Evolutionary conservation across 441 rosid species (phyloP), one percentile per base, ranked within the genome.

Genomic region (Francoa sonchifolia): DNA sequence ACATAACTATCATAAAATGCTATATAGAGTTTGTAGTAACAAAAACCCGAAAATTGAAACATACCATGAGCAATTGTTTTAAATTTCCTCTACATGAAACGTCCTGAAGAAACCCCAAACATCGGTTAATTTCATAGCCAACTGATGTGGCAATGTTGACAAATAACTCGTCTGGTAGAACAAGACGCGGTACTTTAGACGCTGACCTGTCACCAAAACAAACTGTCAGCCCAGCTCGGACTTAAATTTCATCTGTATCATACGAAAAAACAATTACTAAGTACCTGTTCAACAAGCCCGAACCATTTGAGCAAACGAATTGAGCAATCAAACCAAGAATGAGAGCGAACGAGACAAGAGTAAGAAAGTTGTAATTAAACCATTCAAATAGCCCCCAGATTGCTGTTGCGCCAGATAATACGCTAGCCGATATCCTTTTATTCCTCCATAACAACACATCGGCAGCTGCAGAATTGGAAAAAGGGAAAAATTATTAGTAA

Each of bases 391-490:
- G 88, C 60, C 80, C 61, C 99, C 99, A 86, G 39, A 83, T 39
- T 39, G 67, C 69, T 2, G 99, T 92, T 40, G 99, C 99, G 49
- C 65, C 74, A 33, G 57, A 54, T 31, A 92, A 51, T 43, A 78
- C 58, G 39, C 95, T 52, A 6, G 86, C 88, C 16, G 99, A 92
- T 48, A 83, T 83, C 78, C 86, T 86, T 69, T 86, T 92, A 72
- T 86, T 83, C 88, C 95, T 92, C 99, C 99, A 92, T 38, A 90
- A 53, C 52, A 92, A 65, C 40, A 92, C 96, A 77, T 92, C 99
- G 64, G 99, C 99, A 81, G 99, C 96, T 92, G 59, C 55, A 58
- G 3, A 42, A 54, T 43, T 23, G 25, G n/a, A 41, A 10, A 9
- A 16, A 20, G 47, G 25, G 23, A 39, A 25, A 21, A 66, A 53